Evolutionary conservation across 1,139 yeast species (phyloP), one percentile per base, ranked within the genome.

Genomic region (Suhomyces yuchorum): DNA sequence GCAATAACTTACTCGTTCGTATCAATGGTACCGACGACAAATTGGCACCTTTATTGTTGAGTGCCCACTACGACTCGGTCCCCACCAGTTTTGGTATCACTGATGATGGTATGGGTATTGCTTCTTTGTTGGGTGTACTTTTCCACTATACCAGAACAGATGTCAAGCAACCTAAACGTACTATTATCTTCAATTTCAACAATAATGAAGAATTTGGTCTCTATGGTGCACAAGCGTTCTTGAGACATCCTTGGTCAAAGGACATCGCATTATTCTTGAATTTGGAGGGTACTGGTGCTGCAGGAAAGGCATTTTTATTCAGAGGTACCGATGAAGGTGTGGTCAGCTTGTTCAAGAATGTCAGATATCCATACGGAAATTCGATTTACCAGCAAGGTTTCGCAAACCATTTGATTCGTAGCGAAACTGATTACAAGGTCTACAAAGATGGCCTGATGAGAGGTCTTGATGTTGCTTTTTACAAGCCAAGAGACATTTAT

Each of bases 211-310:
- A 92, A 61, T 87, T 88, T 67, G 97, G 97, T 0, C 73, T 92
- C 40, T 71, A 84, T 46, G 97, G 98, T 2, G 96, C 97, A 0
- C 77, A 78, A 44, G 80, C 89, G 0, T 91, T 90, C 60, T 70
- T 87, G 49, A 63, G 73, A 33, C 96, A 91, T 62, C 85, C 87
- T 14, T 90, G 96, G 96, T 76, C 81, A 28, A 67, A 77, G 43
- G 67, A 78, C 14, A 82, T 87, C 3, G 75, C 74, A 39, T 85
- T 80, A 55, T 87, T 92, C 55, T 75, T 92, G 56, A 92, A 92
- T 61, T 71, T 92, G 54, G 98, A 92, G 71, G 97, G 97, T n/a
- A 89, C 97, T 0, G 97, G 97, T 3, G 88, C 96, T 3, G 97
- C 97, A 23, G 96, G 96, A 6, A 82, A 87, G 52, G 92, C 97